Evolutionary conservation across 2,329 filamentous ascomycete species (phyloP), one percentile per base, ranked within the genome.

Genomic region (Triangularia verruculosa): DNA sequence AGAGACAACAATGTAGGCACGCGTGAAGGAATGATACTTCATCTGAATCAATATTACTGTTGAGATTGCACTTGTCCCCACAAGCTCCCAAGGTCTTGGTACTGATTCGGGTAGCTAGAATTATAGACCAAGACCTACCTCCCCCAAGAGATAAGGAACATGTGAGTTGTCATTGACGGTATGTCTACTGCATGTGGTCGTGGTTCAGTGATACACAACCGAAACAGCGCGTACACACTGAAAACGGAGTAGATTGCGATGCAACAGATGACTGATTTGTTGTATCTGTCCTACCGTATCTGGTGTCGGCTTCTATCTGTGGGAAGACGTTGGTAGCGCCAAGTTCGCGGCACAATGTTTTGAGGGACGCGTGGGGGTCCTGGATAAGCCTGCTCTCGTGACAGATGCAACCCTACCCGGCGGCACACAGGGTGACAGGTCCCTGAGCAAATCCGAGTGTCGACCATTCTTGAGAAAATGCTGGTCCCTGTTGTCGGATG

Each of bases 361-460:
- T 58, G 12, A 39, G 47, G 15, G 24, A 32, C 15, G 15, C 17
- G 55, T 34, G 28, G 55, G 55, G 27, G 30, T 24, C 7, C 11
- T 8, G 25, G 53, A 28, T 13, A 25, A 20, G 54, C 30, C 52
- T 25, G 30, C 13, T 6, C 52, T 25, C 13, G 51, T 47, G 56
- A 43, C 56, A 58, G 56, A 47, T 58, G 56, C 32, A 58, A 58
- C 56, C 56, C 56, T 28, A 54, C 25, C 22, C 12, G 28, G 17
- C 43, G 43, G 20, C 6, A 51, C 8, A 51, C n/a, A 11, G 9
- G n/a, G 28, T 4, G 13, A 20, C 28, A 17, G n/a, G n/a, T 13
- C 17, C 8, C 9, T 56, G 54, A 4, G 4, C 24, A 32, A 4
- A 12, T 13, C 24, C 54, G 20, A 32, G 17, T 17, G 9, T 28